Evolutionary conservation across 139 green algal genomes (phyloP), one percentile per base, ranked within the genome.

Genomic region (Chlamydomonas eustigma): DNA sequence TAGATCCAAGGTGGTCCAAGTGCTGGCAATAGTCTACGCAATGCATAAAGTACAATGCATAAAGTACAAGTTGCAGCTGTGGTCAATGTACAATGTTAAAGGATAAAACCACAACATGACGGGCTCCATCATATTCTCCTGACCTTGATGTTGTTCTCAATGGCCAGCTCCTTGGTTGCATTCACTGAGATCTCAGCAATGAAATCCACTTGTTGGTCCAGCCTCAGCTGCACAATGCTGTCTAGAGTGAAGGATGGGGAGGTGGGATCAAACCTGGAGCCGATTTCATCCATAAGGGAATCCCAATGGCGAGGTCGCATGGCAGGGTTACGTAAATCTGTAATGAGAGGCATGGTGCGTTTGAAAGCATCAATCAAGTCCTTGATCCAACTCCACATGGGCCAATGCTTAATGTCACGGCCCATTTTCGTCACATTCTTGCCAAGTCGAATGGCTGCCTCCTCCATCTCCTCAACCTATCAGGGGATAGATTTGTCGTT

Each of bases 341-440:
- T 92, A 79, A 97, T 92, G 64, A 97, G 87, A 2, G 91, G 92
- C 92, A 96, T 92, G 24, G 91, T 97, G 69, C 81, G 82, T 86
- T 96, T 95, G 90, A 97, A 97, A n/a, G 89, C 79, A 39, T 95
- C 92, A 28, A 95, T 81, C 4, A 74, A 90, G 32, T 94, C 90
- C 71, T 90, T 90, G 37, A 94, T 86, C 80, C 80, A 84, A 24
- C 39, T 52, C 91, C 88, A 94, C 38, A 91, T 83, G 6, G 79
- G 76, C 92, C 90, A 96, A 35, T 80, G 50, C 78, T 92, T 92
- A 73, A 94, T 89, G 30, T 95, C 92, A 36, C 91, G 83, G 25
- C 89, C 91, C 58, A 95, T 81, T 81, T 94, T 94, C 28, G 73
- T 66, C 8, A 94, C 78, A 36, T 64, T 78, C 83, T 94, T 94